phyloP scores from a whole-genome alignment of 129 eudicot species.

The Flaveria ramosissima region DNA sequence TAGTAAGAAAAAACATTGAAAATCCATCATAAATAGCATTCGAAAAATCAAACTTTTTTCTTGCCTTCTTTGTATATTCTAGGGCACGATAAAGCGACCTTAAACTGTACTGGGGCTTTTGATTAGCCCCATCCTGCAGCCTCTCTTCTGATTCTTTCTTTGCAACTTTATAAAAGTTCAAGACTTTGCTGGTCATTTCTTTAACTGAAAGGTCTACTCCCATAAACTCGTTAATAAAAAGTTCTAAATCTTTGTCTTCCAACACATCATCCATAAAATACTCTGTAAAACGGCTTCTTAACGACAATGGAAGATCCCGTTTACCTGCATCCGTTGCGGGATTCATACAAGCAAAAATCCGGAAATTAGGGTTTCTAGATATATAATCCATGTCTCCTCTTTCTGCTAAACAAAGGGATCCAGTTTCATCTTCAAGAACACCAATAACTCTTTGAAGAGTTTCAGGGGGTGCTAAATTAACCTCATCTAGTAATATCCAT shows the following conservation, averaged over 20 bases:
- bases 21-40: constrained; percentile 90
- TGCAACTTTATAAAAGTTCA: constrained; percentile 76
- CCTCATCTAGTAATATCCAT: constrained; percentile 96
- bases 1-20: constrained; percentile 80
- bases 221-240: constrained; percentile 60
- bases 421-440: constrained; percentile 87
- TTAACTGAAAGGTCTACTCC: constrained; percentile 47
- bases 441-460: constrained; percentile 90
- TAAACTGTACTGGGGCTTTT: constrained; percentile 96
- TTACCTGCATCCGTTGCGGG: constrained; percentile 99
- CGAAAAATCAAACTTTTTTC: constrained; percentile 44
- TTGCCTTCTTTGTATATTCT: constrained; percentile 73
- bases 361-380: constrained; percentile 66
- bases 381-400: constrained; percentile 81
- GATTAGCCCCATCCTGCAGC: constrained; percentile 98
- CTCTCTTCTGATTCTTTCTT: constrained; percentile 82
- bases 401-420: constrained; percentile 92
- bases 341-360: constrained; percentile 97
- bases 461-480: constrained; percentile 97
- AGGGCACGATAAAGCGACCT: constrained; percentile 92
- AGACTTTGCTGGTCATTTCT: constrained; percentile 47
- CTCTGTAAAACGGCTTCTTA: constrained; percentile 86
- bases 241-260: constrained; percentile 75
- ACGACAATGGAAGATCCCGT: constrained; percentile 71
- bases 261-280: constrained; percentile 87